phyloP scores from a whole-genome alignment of 163 green algal genomes.

The Scenedesmus sp. region DNA sequence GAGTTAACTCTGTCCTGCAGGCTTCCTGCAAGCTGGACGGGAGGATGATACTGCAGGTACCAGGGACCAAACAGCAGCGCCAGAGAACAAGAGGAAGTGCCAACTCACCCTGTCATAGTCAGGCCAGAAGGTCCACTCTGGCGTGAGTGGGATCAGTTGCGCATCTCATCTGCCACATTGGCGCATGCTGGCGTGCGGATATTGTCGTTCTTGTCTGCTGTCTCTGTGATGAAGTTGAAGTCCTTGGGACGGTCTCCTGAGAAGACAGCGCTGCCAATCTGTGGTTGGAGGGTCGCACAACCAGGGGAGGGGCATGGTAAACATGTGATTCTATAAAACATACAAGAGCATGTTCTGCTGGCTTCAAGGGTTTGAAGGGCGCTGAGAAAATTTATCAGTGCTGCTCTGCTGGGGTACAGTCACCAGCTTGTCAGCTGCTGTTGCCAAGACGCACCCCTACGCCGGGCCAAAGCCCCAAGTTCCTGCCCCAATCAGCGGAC shows the following conservation, averaged over 20 bases:
- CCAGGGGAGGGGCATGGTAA: background rate
- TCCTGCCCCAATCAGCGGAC: slow-evolving; percentile 60
- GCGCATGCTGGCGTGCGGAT: slow-evolving; percentile 52
- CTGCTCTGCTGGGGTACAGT: background rate
- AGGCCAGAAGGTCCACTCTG: slow-evolving; percentile 67
- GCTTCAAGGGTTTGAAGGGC: too few species aligned
- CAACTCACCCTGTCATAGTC: slow-evolving; percentile 64
- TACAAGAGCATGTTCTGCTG: too few species aligned
- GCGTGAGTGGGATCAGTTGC: slow-evolving; percentile 60
- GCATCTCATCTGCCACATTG: slow-evolving; percentile 57
- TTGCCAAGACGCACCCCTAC: slow-evolving; percentile 57
- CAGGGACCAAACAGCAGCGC: background rate
- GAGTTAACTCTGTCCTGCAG: too few species aligned
- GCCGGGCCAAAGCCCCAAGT: slow-evolving; percentile 62
- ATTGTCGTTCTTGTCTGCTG: slow-evolving; percentile 59
- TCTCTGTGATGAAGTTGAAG: slow-evolving; percentile 58
- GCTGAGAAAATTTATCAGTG: background rate
- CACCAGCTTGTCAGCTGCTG: slow-evolving; percentile 14
- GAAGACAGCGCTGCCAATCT: slow-evolving; percentile 64
- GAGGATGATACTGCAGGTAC: background rate
- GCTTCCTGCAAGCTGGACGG: background rate
- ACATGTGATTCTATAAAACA: too few species aligned
- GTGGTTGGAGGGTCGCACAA: background rate
- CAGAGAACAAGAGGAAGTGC: background rate
- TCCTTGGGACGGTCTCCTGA: slow-evolving; percentile 32